Conservation (phyloP, 805 yeast genomes). For the Candida berthetii region DNA sequence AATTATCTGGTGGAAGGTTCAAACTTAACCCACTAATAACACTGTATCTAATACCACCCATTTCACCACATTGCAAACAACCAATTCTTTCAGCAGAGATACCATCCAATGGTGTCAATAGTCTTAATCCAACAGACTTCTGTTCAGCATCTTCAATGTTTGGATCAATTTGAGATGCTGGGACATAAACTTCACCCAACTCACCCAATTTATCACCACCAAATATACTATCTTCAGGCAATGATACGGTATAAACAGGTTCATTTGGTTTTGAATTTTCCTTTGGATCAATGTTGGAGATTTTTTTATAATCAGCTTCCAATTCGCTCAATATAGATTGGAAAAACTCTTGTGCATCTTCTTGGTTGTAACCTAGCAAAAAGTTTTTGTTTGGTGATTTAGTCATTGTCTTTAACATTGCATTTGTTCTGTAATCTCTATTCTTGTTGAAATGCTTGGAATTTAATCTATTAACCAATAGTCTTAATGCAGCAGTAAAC, state of each 20-base stretch:
- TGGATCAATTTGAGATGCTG: slow-evolving; percentile 75
- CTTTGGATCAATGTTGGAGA: slow-evolving; percentile 13
- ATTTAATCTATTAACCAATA: slow-evolving; percentile 50
- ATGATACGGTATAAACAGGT: slow-evolving; percentile 19
- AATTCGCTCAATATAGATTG: slow-evolving; percentile 67
- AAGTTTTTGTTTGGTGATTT: slow-evolving; percentile 75
- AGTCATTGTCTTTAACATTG: slow-evolving; percentile 59
- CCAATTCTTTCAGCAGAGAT: slow-evolving; percentile 84
- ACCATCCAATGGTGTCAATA: slow-evolving; percentile 91
- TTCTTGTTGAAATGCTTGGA: slow-evolving; percentile 41
- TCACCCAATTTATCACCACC: slow-evolving; percentile 44
- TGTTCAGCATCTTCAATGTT: slow-evolving; percentile 37
- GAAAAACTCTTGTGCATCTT: slow-evolving; percentile 95
- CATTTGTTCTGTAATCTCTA: slow-evolving; percentile 57
- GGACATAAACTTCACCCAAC: slow-evolving; percentile 63
- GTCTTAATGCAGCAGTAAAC: slow-evolving; percentile 50
- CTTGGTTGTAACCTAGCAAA: slow-evolving; percentile 83
- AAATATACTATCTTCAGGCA: slow-evolving; percentile 29
- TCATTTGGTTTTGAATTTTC: slow-evolving; percentile 12
- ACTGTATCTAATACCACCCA: slow-evolving; percentile 84
- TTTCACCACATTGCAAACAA: slow-evolving; percentile 86
- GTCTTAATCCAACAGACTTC: slow-evolving; percentile 44
- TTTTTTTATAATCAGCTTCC: slow-evolving; percentile 47
- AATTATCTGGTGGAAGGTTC: slow-evolving; percentile 50
- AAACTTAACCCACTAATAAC: slow-evolving; percentile 70